These are phyloP conservation scores for Maudiozyma serrabonitensis DNA, from an alignment of 805 yeast genomes.

Conservation along the genomic window DNA sequence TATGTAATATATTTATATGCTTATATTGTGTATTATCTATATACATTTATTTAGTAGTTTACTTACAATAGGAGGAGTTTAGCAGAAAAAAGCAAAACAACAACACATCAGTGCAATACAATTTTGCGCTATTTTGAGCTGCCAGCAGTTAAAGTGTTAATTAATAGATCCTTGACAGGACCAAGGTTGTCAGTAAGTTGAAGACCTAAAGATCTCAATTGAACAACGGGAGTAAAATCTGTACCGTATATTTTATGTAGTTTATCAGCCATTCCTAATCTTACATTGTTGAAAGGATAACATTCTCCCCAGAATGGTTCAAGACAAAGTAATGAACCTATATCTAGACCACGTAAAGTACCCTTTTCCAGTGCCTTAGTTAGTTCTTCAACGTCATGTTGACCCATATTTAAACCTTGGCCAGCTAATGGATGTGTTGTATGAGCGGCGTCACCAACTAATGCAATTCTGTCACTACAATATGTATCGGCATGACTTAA, in stretches of 20 bases:
- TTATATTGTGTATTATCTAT: too few species aligned
- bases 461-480: constrained; percentile 71
- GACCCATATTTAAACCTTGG: constrained; percentile 97
- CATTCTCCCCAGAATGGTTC: constrained; percentile 84
- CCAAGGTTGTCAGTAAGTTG: constrained; percentile 53
- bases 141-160: constrained; percentile 40
- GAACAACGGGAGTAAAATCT: constrained; percentile 63
- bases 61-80: too few species aligned
- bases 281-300: constrained; percentile 66
- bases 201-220: constrained; percentile 67
- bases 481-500: constrained; percentile 87
- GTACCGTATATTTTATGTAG: constrained; percentile 79
- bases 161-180: constrained; percentile 60
- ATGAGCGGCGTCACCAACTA: constrained; percentile 98
- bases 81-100: too few species aligned
- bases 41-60: too few species aligned
- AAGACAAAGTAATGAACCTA: constrained; percentile 69
- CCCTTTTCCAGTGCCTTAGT: constrained; percentile 64
- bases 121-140: not conserved
- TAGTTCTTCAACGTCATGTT: constrained; percentile 73
- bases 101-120: too few species aligned
- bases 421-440: constrained; percentile 97
- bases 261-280: constrained; percentile 86
- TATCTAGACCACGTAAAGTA: constrained; percentile 69
- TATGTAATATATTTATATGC: too few species aligned